These are phyloP conservation scores for Fusarium compactum DNA, from an alignment of 2,329 filamentous ascomycete genomes.

Conservation along the genomic window DNA sequence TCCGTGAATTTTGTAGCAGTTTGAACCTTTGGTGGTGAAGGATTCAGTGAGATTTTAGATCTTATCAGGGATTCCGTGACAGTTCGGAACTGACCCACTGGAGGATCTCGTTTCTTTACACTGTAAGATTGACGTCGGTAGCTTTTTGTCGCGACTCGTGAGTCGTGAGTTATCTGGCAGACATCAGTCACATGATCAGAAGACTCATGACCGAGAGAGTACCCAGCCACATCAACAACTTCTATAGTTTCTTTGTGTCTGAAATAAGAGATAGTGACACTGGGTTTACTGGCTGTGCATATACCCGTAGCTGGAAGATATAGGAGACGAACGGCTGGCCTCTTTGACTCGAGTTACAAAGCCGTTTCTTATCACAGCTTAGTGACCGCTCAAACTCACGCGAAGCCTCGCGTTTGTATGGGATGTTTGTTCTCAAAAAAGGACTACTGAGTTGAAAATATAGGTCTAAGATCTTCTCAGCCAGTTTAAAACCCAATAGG, in stretches of 20 bases:
- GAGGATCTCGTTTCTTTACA: too few relatives aligned
- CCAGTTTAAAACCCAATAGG: too few relatives aligned
- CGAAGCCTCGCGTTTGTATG: too few relatives aligned
- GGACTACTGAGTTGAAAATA: too few relatives aligned
- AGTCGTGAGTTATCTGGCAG: not conserved
- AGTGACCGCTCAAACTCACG: not conserved
- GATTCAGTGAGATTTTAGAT: not conserved
- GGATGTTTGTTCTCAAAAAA: too few relatives aligned
- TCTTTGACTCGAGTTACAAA: not conserved
- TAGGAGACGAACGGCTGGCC: not conserved
- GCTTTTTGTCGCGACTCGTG: not conserved
- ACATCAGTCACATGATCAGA: not conserved
- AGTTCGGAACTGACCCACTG: not conserved
- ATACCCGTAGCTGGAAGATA: not conserved
- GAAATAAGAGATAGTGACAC: not conserved
- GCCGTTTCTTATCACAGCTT: not conserved
- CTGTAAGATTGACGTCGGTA: not conserved
- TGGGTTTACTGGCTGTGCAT: not conserved
- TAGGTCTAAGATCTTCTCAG: too few relatives aligned
- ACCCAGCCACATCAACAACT: not conserved
- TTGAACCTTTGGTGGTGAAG: not conserved
- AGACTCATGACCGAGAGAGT: too few relatives aligned
- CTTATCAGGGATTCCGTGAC: not conserved
- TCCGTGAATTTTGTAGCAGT: not conserved
- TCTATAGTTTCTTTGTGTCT: not conserved